Conservation (phyloP, 441 rosid species). For the Croton setiger region DNA sequence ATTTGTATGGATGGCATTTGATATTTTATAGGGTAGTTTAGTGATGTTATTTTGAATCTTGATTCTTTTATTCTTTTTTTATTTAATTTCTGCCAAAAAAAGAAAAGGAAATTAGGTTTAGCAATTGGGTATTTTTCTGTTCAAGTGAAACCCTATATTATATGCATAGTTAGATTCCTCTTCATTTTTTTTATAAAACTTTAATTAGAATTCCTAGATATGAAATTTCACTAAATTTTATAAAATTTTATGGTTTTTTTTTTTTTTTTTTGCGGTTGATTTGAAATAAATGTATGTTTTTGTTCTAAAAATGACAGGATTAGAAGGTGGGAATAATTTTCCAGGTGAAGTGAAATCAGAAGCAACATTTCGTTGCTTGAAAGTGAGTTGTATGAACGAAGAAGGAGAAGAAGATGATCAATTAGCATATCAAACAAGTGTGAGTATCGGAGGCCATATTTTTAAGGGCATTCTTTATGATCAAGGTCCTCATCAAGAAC, state of each 20-base stretch:
- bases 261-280: no score
- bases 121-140: slow-evolving; percentile 60
- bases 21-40: not conserved
- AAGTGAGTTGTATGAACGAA: slow-evolving; percentile 66
- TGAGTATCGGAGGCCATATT: slow-evolving; percentile 75
- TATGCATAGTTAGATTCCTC: no score
- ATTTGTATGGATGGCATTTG: no score
- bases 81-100: no score
- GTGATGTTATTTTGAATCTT: not conserved
- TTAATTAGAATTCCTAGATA: no score
- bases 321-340: not conserved
- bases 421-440: slow-evolving; percentile 76
- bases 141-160: not conserved
- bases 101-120: slow-evolving; percentile 37
- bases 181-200: no score
- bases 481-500: slow-evolving; percentile 59
- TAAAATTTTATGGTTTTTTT: no score
- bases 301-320: not conserved
- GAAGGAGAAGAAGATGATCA: slow-evolving; percentile 66
- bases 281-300: not conserved
- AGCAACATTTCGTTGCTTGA: slow-evolving; percentile 70
- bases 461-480: slow-evolving; percentile 90
- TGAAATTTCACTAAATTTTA: no score
- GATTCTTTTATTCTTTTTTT: no score
- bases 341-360: slow-evolving; percentile 47